Evolutionary conservation across 768 basidiomycete species (phyloP).

Genomic region (Lactarius quietus): DNA sequence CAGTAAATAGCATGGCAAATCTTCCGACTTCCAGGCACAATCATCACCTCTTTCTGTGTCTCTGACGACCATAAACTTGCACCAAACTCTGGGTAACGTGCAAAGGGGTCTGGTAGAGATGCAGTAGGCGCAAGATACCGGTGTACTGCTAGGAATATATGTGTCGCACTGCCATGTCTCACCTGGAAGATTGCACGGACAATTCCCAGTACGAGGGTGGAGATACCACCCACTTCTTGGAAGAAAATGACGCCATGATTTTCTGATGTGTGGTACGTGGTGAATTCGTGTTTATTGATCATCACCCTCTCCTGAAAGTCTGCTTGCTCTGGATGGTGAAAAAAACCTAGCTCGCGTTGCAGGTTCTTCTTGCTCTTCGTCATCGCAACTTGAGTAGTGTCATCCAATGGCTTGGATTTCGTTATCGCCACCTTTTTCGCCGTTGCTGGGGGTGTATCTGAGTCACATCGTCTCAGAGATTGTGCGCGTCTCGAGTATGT

Average conservation of each 20-base stretch:
- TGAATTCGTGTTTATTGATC: neutral
- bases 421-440: neutral
- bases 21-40: neutral
- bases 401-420: too few relatives aligned
- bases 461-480: neutral
- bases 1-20: neutral
- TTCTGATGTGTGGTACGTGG: neutral
- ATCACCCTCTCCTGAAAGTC: too few relatives aligned
- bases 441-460: neutral
- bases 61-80: conserved; percentile 3
- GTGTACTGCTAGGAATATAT: neutral
- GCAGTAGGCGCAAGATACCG: neutral
- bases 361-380: neutral
- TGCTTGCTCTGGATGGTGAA: too few relatives aligned
- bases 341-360: too few relatives aligned
- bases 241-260: conserved; percentile 8
- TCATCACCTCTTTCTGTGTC: neutral
- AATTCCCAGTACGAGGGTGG: neutral
- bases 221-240: neutral
- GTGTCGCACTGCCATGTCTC: too few relatives aligned
- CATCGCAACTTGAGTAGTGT: neutral
- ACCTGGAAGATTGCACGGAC: conserved; percentile 1
- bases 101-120: neutral
- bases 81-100: conserved; percentile 5
- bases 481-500: too few relatives aligned